Base-by-base conservation (phyloP, 2,329 filamentous ascomycete genomes). In the Trichophyton rubrum region DNA sequence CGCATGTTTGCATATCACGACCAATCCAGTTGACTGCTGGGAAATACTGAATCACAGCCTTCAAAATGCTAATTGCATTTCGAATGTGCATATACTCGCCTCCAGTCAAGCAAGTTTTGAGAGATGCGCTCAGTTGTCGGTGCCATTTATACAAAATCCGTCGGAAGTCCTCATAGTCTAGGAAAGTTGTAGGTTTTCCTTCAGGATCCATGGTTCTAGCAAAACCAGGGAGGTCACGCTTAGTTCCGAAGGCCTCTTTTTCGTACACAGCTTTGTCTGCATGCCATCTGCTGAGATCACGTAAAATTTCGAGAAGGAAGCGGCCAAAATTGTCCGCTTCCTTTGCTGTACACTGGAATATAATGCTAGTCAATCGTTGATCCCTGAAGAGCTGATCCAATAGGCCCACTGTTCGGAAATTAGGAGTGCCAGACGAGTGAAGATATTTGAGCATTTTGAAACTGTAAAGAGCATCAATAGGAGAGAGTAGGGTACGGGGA, bases 31-130 rank as follows among this genome's bases (percentile, higher is more conserved):
- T 90, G 61, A 97, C 84, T 15, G 86, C 87, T 3, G 93, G 95
- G 79, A 96, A 99, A 68, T 85, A 82, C 58, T 90, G 85, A 24
- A 89, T 82, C 56, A 96, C 80, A 9, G 84, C 82, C 70, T 93
- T 95, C 62, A 99, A 79, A 3, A 97, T 81, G 61, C 88, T 93
- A 66, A 97, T 95, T 51, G 90, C 90, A 71, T 99, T 99, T 60
- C 92, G 86, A 70, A 97, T 95, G 72, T 96, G 91, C 87, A 96
- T 96, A 82, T 93, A 99, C 73, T 97, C 92, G 35, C 83, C 85
- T 30, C 87, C 86, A 17, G 84, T 84, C 55, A 99, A 80, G 70
- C 92, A 96, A 41, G 82, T 82, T 70, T 90, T 91, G 60, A 99
- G 78, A 1, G 92, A 89, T 57, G 78, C 82, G 67, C 87, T 88